These are phyloP conservation scores for Eucalyptus grandis DNA, from an alignment of 345 rosid species.

Conservation along the genomic window DNA sequence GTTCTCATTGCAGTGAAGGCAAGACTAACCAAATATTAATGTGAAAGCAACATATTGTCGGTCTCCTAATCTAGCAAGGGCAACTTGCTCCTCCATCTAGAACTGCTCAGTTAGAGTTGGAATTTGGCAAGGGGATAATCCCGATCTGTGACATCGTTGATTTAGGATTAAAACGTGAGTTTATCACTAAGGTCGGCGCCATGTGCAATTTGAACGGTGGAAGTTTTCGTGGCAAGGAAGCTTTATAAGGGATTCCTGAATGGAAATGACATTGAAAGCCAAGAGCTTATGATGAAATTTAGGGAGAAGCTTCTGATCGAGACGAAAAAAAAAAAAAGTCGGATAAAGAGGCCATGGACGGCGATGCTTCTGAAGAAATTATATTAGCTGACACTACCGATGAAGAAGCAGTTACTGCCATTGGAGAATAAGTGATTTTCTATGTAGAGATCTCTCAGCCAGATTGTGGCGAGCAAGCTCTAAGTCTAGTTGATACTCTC, in stretches of 20 bases:
- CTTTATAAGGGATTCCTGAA: slow-evolving; percentile 35
- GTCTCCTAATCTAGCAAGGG: neutral
- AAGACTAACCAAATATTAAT: neutral
- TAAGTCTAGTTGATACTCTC: slow-evolving; percentile 87
- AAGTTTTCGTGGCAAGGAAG: slow-evolving; percentile 67
- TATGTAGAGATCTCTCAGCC: slow-evolving; percentile 48
- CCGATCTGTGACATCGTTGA: slow-evolving; percentile 58
- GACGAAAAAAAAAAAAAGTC: no score
- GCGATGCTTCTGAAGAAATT: no score
- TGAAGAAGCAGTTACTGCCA: no score
- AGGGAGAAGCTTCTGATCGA: slow-evolving; percentile 8
- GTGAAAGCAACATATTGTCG: neutral
- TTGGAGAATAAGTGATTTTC: no score
- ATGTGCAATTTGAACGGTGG: slow-evolving; percentile 23
- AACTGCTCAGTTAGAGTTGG: slow-evolving; percentile 73
- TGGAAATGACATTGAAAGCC: slow-evolving; percentile 25
- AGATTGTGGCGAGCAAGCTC: slow-evolving; percentile 96
- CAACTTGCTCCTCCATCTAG: slow-evolving; percentile 91
- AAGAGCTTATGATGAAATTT: slow-evolving; percentile 54
- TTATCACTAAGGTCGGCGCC: slow-evolving; percentile 34
- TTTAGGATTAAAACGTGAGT: slow-evolving; percentile 52
- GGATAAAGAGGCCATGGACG: no score
- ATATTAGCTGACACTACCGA: no score
- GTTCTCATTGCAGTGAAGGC: neutral
- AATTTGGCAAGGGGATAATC: slow-evolving; percentile 87